These are phyloP conservation scores for Phytopythium boreale DNA, from an alignment of 352 stramenopile species.

Conservation along the genomic window DNA sequence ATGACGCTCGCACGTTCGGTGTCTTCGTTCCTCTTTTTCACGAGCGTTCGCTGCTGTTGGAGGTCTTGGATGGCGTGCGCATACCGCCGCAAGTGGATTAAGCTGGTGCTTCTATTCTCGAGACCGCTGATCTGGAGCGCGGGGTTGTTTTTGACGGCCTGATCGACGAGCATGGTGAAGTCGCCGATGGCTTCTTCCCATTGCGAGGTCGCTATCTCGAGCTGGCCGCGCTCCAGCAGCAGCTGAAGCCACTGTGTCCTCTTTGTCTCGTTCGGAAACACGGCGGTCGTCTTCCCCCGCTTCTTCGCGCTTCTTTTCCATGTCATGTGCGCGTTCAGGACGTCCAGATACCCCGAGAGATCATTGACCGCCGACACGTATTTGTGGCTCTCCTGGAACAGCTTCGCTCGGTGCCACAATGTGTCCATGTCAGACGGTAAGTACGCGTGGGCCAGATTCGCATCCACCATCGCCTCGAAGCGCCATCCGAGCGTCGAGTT, in stretches of 20 bases:
- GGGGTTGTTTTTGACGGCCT: slow-evolving; percentile 29
- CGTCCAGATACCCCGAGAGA: slow-evolving; percentile 34
- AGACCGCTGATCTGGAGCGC: slow-evolving; percentile 21
- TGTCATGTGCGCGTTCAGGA: slow-evolving; percentile 29
- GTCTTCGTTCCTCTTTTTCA: slow-evolving; percentile 14
- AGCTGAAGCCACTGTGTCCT: slow-evolving; percentile 45
- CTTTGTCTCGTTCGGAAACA: slow-evolving; percentile 37
- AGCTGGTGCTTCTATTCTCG: slow-evolving; percentile 30
- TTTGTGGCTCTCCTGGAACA: slow-evolving; percentile 40
- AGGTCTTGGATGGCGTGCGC: slow-evolving; percentile 50
- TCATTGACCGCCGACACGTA: slow-evolving; percentile 37
- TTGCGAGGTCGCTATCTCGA: slow-evolving; percentile 33
- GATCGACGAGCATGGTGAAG: slow-evolving; percentile 36
- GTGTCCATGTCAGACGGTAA: slow-evolving; percentile 47
- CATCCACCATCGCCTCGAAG: slow-evolving; percentile 55
- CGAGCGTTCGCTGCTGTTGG: slow-evolving; percentile 22
- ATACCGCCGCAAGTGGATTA: slow-evolving; percentile 35
- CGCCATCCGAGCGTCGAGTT: slow-evolving; percentile 36
- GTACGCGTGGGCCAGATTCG: slow-evolving; percentile 45
- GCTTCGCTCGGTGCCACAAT: slow-evolving; percentile 39
- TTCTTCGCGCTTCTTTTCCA: slow-evolving; percentile 36
- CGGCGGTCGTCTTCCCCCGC: slow-evolving; percentile 20
- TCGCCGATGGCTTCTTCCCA: slow-evolving; percentile 43
- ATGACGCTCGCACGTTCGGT: neutral
- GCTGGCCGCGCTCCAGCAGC: slow-evolving; percentile 32